These are phyloP conservation scores for Escovopsis sp. DNA, from an alignment of 2,329 filamentous ascomycete species.

Conservation along the genomic window DNA sequence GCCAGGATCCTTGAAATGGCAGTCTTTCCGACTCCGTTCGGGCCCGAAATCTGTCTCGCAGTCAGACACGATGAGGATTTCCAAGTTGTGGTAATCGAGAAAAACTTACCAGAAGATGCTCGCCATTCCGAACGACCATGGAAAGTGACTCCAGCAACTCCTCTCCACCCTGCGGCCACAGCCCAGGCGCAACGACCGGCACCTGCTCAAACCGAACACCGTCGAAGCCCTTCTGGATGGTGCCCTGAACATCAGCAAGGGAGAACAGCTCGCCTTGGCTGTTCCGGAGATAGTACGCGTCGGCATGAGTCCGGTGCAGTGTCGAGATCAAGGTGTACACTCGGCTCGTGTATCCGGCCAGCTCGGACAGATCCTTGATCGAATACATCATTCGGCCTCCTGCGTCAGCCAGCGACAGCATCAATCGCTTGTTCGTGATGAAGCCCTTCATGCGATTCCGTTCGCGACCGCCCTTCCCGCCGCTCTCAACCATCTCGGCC, in stretches of 20 bases:
- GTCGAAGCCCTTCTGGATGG: conserved; percentile 86
- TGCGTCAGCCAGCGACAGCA: conserved; percentile 92
- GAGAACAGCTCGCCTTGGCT: conserved; percentile 73
- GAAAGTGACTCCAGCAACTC: conserved; percentile 80
- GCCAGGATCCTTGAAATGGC: conserved; percentile 78
- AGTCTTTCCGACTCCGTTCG: conserved; percentile 89
- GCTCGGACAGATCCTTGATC: conserved; percentile 91
- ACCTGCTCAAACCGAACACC: conserved; percentile 88
- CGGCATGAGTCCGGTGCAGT: conserved; percentile 81
- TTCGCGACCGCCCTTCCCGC: conserved; percentile 46
- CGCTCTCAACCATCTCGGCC: conserved; percentile 44
- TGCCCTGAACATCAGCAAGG: conserved; percentile 82
- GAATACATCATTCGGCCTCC: conserved; percentile 99
- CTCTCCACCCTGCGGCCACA: conserved; percentile 84
- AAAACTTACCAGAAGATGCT: conserved; percentile 59
- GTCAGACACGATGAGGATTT: not conserved
- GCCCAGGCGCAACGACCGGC: conserved; percentile 73
- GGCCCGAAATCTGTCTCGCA: conserved; percentile 58
- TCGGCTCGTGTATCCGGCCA: conserved; percentile 89
- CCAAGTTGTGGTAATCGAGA: not conserved
- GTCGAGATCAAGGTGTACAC: conserved; percentile 94
- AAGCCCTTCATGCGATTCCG: conserved; percentile 92
- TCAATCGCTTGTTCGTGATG: conserved; percentile 96
- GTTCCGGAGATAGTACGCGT: conserved; percentile 60
- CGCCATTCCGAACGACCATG: conserved; percentile 76